A percentile compares a stretch with the other conserved stretches of the same genome.
phyloP scores from a whole-genome alignment of 2,329 filamentous ascomycete genomes.

The Xylariaceae sp. region DNA sequence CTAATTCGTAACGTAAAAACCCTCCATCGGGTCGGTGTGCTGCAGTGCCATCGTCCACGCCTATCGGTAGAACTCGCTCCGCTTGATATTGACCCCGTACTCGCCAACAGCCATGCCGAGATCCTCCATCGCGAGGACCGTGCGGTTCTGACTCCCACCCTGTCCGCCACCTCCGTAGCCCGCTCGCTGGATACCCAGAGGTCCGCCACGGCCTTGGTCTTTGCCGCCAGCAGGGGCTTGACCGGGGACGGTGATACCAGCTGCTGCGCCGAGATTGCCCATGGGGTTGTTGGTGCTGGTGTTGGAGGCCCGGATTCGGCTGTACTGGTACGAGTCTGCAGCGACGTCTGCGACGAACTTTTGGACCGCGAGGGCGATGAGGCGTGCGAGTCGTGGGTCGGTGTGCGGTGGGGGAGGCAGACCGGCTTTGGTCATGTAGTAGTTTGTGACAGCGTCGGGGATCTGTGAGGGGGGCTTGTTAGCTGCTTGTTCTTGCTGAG shows the following conservation, averaged over 20 bases:
- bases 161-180: constrained; percentile 86
- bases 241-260: constrained; percentile 64
- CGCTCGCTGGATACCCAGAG: constrained; percentile 71
- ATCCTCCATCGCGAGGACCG: constrained; percentile 98
- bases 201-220: constrained; percentile 56
- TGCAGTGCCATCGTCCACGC: background rate
- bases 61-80: constrained; percentile 82
- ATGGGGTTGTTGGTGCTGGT: constrained; percentile 86
- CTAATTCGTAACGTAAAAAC: constrained; percentile 1
- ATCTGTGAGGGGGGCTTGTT: constrained; percentile 56
- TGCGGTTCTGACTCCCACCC: constrained; percentile 83
- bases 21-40: background rate
- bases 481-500: background rate
- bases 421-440: constrained; percentile 95
- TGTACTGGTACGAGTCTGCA: constrained; percentile 96
- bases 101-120: constrained; percentile 96
- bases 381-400: constrained; percentile 83
- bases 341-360: constrained; percentile 98
- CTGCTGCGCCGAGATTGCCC: constrained; percentile 76
- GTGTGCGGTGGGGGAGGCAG: constrained; percentile 90
- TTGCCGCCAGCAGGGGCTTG: constrained; percentile 51
- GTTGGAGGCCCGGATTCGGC: constrained; percentile 89
- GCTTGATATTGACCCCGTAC: constrained; percentile 96
- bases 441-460: constrained; percentile 93
- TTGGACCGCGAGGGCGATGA: constrained; percentile 95